A percentile compares a stretch with the other conserved stretches of the same genome.
These are phyloP conservation scores for Erodium moschatum DNA, from an alignment of 441 rosid genomes.

Conservation along the genomic window DNA sequence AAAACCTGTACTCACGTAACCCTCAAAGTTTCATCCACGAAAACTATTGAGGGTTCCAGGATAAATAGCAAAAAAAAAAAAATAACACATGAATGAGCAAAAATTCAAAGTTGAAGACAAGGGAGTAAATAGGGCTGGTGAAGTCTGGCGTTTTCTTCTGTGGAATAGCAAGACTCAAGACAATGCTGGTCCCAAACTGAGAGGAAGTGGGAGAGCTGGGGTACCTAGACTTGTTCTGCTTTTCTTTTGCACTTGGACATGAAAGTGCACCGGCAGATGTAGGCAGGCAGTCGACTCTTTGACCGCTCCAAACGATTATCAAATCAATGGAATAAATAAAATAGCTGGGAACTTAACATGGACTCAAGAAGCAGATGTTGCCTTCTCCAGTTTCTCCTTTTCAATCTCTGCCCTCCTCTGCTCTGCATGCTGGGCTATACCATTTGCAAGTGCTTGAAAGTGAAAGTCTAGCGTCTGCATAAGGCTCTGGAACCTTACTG, in stretches of 20 bases:
- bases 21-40: background rate
- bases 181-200: background rate
- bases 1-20: background rate
- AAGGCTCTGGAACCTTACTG: conserved; percentile 64
- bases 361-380: conserved; percentile 26
- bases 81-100: background rate
- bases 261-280: background rate
- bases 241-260: no score
- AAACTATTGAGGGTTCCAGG: background rate
- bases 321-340: no score
- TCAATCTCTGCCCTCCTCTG: conserved; percentile 65
- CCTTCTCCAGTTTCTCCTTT: conserved; percentile 69
- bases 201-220: background rate
- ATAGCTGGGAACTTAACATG: background rate
- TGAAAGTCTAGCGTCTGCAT: conserved; percentile 69
- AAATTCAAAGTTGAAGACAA: background rate
- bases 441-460: conserved; percentile 77
- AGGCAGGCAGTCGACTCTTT: background rate
- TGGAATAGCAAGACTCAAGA: background rate
- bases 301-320: background rate
- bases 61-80: background rate
- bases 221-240: no score
- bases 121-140: background rate
- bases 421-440: conserved; percentile 88
- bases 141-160: background rate